Base-by-base conservation (phyloP, 371 early-diverging fungal species). In the Enterocytospora artemiae region DNA sequence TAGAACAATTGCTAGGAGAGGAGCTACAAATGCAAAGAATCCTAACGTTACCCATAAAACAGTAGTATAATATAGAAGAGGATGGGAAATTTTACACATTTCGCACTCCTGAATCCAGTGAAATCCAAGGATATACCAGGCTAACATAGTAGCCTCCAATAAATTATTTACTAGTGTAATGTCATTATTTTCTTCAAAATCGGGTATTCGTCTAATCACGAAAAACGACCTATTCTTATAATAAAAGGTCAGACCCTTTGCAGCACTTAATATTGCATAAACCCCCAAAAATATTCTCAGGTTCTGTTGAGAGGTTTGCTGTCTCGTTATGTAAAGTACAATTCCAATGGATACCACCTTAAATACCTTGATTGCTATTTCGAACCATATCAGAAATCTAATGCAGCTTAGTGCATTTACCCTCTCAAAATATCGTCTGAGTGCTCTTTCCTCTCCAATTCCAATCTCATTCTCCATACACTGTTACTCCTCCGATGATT, bases 111-210 rank as follows among this genome's bases (percentile, higher is more conserved):
- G 78, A 28, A 73, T 30, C 80, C 80, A 80, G 31, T 78, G 75
- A 43, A 76, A 76, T 22, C 80, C 80, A 31, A 76, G 71, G 18
- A 80, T 69, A 65, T 75, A 80, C 76, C 78, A 75, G 56, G 78
- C 78, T 30, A 80, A 60, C 14, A 72, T 72, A 24, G 76, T 57
- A 18, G 75, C 75, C 51, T 80, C 80, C 27, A 78, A 41, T 20
- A 77, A 70, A 51, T 80, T 80, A 39, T 65, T 75, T 37, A 78
- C 66, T 14, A 80, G 61, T 32, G 72, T 66, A 31, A 76, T 12
- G 43, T 78, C 80, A 41, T 63, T 70, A 45, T 76, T 74, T 43
- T 80, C 78, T 43, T 65, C 60, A 55, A 71, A 71, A 25, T 80
- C 80, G 1, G 75, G 70, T 33, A 78, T 71, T 43, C 70, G 65